Evolutionary conservation across 192 early-diverging fungal species (phyloP).

Genomic region (Coemansia sp.): DNA sequence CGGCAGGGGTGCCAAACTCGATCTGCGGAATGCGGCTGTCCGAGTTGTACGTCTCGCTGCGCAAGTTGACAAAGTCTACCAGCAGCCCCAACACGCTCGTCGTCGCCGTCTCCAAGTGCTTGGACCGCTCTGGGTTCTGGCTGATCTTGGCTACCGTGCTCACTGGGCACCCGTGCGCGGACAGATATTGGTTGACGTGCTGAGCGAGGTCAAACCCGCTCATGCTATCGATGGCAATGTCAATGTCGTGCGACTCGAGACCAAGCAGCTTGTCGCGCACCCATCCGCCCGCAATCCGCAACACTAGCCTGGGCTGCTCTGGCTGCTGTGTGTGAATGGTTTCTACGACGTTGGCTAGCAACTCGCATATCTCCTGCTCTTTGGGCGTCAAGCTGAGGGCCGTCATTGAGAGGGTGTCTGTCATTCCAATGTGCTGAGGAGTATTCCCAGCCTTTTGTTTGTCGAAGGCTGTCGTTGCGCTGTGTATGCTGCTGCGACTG

Average conservation of each 20-base stretch:
- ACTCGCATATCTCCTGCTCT: constrained; percentile 67
- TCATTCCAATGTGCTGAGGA: not conserved
- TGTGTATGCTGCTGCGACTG: not conserved
- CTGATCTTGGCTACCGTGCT: constrained; percentile 77
- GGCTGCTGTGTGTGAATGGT: constrained; percentile 53
- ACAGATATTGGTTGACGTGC: constrained; percentile 64
- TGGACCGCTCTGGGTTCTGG: constrained; percentile 90
- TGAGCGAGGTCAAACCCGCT: constrained; percentile 89
- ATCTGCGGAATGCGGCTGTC: constrained; percentile 78
- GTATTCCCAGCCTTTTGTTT: not conserved
- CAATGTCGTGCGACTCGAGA: constrained; percentile 82
- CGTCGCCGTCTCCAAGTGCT: constrained; percentile 97
- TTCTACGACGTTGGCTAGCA: constrained; percentile 63
- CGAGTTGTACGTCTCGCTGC: constrained; percentile 86
- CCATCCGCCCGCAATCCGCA: constrained; percentile 97
- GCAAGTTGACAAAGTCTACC: constrained; percentile 94
- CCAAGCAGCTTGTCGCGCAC: constrained; percentile 98
- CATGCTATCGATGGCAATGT: constrained; percentile 91
- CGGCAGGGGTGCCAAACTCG: constrained; percentile 79
- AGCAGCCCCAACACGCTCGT: constrained; percentile 71
- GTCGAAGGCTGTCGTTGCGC: not conserved
- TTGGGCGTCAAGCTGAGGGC: constrained; percentile 56
- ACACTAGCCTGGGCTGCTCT: constrained; percentile 55
- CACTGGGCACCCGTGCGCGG: constrained; percentile 42
- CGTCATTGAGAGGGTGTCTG: constrained; percentile 10